A percentile compares a stretch with the other conserved stretches of the same genome.
These are phyloP conservation scores for Malassezia japonica DNA, from an alignment of 1,284 basidiomycete species.

Conservation along the genomic window DNA sequence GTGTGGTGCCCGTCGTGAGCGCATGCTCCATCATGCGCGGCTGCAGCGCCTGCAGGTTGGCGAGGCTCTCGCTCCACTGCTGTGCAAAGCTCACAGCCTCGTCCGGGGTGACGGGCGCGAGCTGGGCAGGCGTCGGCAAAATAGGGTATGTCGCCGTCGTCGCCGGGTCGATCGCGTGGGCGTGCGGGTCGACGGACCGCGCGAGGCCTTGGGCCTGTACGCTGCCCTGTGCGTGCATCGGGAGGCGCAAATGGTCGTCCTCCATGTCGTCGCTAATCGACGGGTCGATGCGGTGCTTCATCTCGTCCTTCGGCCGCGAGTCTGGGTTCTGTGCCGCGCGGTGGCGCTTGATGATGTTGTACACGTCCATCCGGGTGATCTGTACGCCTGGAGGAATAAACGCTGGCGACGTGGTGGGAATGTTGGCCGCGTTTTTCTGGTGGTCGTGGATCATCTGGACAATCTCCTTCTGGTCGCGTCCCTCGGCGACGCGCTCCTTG, in stretches of 20 bases:
- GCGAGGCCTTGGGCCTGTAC: neutral
- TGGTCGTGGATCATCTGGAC: constrained; percentile 21
- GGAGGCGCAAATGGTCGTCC: neutral
- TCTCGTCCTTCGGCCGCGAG: neutral
- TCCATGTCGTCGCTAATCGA: neutral
- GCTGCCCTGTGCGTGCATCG: neutral
- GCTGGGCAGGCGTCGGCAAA: constrained; percentile 5
- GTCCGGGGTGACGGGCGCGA: constrained; percentile 12
- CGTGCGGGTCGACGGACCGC: neutral
- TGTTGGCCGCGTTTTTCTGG: constrained; percentile 13
- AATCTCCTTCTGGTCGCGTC: constrained; percentile 18
- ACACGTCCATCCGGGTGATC: constrained; percentile 19
- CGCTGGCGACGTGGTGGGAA: constrained; percentile 6
- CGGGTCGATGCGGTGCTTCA: neutral
- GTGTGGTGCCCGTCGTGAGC: constrained; percentile 12
- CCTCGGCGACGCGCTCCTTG: constrained; percentile 15
- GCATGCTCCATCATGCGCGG: constrained; percentile 18
- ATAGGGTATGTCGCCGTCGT: constrained; percentile 10
- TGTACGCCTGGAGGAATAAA: constrained; percentile 18
- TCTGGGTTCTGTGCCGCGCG: neutral
- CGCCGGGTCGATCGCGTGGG: constrained; percentile 8
- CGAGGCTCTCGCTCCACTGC: constrained; percentile 17
- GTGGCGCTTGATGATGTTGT: constrained; percentile 18
- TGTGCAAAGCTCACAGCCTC: constrained; percentile 20
- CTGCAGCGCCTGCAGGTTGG: constrained; percentile 15